Percentiles rank a stretch among this genome's conserved stretches.
Conservation (phyloP, 805 yeast species). For the Geotrichum ghanense region DNA sequence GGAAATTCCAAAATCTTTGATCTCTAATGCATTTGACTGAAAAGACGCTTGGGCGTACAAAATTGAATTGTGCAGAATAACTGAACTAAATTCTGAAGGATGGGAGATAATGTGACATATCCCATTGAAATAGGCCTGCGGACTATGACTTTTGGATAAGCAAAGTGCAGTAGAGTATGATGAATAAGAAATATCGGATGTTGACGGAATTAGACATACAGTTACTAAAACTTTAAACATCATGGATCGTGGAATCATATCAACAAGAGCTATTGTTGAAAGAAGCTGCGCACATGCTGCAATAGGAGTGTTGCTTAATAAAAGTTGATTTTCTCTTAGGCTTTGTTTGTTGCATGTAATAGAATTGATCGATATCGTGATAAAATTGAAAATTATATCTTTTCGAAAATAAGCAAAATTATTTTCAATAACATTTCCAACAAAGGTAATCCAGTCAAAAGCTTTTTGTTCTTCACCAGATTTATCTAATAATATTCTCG, state of each 20-base stretch:
- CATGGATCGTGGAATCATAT: background rate
- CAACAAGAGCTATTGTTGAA: background rate
- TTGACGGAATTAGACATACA: background rate
- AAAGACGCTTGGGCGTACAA: background rate
- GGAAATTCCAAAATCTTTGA: conserved; percentile 19
- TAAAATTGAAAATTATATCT: no score
- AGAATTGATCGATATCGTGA: no score
- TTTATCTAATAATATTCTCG: conserved; percentile 23
- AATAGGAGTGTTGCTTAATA: background rate
- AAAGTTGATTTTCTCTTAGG: no score
- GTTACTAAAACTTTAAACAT: background rate
- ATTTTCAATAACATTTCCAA: conserved; percentile 22
- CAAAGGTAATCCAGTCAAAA: conserved; percentile 13
- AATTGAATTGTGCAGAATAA: background rate
- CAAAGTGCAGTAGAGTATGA: background rate
- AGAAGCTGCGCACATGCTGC: background rate
- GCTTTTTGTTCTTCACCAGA: conserved; percentile 19
- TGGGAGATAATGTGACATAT: background rate
- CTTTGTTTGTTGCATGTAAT: no score
- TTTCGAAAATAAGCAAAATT: conserved; percentile 12
- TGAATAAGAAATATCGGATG: background rate
- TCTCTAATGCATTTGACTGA: conserved; percentile 18
- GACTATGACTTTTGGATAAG: background rate
- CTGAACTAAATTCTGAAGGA: background rate
- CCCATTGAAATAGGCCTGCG: background rate